phyloP scores from a whole-genome alignment of 2,329 filamentous ascomycete species.

The Beauveria scarabaeidicola region DNA sequence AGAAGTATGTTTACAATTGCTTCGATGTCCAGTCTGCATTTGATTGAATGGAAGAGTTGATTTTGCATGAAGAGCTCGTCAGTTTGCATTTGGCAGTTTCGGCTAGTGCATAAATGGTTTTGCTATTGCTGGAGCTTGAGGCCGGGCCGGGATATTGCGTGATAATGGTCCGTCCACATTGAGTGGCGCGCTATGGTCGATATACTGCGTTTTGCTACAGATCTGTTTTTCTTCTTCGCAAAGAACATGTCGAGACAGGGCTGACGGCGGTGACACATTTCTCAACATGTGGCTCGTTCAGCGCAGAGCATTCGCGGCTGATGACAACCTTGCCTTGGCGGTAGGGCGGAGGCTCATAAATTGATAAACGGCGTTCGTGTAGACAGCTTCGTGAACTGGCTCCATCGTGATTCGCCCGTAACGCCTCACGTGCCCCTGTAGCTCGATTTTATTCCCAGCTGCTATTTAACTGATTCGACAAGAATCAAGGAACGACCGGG shows the following conservation, averaged over 20 bases:
- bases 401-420: no score
- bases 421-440: neutral
- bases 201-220: neutral
- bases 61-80: neutral
- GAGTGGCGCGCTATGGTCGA: neutral
- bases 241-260: neutral
- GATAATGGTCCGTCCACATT: neutral
- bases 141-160: neutral
- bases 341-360: neutral
- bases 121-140: no score
- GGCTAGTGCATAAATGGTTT: neutral
- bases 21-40: neutral
- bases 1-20: neutral
- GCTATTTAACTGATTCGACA: neutral
- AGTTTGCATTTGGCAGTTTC: no score
- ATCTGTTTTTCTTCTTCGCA: no score
- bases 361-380: neutral
- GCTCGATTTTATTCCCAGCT: neutral
- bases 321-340: neutral
- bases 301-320: neutral
- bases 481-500: neutral
- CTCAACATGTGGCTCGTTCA: neutral
- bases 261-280: neutral
- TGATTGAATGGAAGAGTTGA: neutral
- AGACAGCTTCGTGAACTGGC: neutral